Percentiles rank a stretch among this genome's conserved stretches.
These are phyloP conservation scores for Schizophyllum amplum DNA, from an alignment of 1,284 basidiomycete species.

Conservation along the genomic window DNA sequence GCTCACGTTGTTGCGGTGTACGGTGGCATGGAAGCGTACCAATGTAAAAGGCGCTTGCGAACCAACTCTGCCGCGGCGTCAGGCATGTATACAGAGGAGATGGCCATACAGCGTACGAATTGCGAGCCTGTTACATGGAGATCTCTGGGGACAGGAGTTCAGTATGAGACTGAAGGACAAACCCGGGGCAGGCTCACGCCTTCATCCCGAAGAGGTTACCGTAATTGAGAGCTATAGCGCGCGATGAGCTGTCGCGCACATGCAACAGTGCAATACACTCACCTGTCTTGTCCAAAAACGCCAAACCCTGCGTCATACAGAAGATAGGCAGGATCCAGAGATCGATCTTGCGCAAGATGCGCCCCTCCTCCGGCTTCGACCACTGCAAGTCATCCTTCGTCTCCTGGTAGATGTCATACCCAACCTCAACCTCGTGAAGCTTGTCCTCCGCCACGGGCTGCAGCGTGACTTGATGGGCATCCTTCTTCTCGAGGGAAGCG, in stretches of 20 bases:
- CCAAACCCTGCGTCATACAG: conserved; percentile 12
- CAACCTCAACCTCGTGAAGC: conserved; percentile 7
- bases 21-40: neutral
- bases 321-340: conserved; percentile 11
- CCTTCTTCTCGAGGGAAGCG: conserved; percentile 3
- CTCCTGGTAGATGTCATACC: conserved; percentile 10
- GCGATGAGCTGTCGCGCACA: neutral
- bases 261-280: neutral
- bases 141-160: conserved; percentile 4
- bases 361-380: conserved; percentile 7
- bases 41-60: conserved; percentile 14
- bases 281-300: conserved; percentile 13
- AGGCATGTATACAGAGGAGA: neutral
- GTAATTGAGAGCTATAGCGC: conserved; percentile 11
- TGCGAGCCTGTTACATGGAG: conserved; percentile 13
- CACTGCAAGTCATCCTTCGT: conserved; percentile 4
- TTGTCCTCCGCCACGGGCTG: conserved; percentile 10
- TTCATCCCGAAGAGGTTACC: conserved; percentile 17
- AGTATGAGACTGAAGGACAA: neutral
- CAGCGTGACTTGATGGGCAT: conserved; percentile 2
- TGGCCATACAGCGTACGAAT: conserved; percentile 6
- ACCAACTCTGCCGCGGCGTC: conserved; percentile 7
- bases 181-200: conserved; percentile 3
- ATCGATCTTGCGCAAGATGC: conserved; percentile 12
- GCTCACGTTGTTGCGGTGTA: neutral